A percentile compares a stretch with the other conserved stretches of the same genome.
phyloP scores from a whole-genome alignment of 1,139 yeast species.

The Magnusiomyces tetraspermus region DNA sequence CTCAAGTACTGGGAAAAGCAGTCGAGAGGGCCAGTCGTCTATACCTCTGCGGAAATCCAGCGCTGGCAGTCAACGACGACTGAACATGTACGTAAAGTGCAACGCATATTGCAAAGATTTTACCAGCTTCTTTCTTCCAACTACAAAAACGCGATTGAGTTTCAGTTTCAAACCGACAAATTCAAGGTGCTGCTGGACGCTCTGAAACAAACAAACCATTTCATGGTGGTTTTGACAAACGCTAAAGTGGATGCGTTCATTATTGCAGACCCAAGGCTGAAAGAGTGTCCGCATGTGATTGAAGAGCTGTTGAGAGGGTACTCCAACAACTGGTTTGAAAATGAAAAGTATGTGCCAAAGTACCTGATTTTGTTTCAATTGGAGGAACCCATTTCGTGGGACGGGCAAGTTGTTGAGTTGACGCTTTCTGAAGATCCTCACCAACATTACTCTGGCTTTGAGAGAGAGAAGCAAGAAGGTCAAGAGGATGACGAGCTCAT shows the following conservation, averaged over 20 bases:
- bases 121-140: constrained; percentile 57
- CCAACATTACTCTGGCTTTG: background rate
- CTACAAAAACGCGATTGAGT: constrained; percentile 68
- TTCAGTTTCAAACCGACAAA: constrained; percentile 46
- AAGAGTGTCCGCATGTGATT: constrained; percentile 36
- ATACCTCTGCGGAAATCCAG: constrained; percentile 51
- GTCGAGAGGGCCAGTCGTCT: constrained; percentile 50
- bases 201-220: constrained; percentile 59
- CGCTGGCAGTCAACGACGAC: constrained; percentile 76
- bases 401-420: constrained; percentile 62
- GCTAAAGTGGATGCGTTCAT: constrained; percentile 20
- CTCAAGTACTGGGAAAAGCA: constrained; percentile 66
- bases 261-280: constrained; percentile 55
- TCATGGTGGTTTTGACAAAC: constrained; percentile 39
- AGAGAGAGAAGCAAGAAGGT: background rate
- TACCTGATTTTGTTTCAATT: constrained; percentile 72
- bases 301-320: constrained; percentile 32
- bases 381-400: constrained; percentile 83
- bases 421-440: constrained; percentile 33
- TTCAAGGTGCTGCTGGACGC: constrained; percentile 46
- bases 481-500: background rate
- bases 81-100: constrained; percentile 76
- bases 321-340: constrained; percentile 26
- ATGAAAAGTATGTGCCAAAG: constrained; percentile 31
- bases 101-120: constrained; percentile 77